Evolutionary conservation across 306 rosid species (phyloP), one percentile per base, ranked within the genome.

Genomic region (Vicia faba): DNA sequence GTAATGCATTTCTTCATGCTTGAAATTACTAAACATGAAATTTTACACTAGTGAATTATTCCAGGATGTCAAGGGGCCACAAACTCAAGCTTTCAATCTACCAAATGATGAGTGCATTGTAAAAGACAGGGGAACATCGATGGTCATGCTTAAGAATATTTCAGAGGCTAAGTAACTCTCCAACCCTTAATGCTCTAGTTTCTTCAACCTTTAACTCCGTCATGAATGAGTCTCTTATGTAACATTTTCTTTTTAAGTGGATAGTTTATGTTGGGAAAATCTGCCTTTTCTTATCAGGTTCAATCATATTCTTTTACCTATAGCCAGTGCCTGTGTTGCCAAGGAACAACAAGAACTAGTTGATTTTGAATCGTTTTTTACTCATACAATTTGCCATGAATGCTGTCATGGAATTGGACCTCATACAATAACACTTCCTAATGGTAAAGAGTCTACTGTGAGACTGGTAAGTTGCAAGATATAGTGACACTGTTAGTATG

Each of bases 381-480:
- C 98, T 65, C 96, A 88, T 75, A 86, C 96, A 61, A 85, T 89
- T 80, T 93, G 96, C 83, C 98, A 93, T 28, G 98, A 93, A 82
- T 93, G 98, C 84, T 89, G 97, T 87, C 98, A 93, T 64, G 98
- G 98, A 74, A 93, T 93, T 59, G 97, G 98, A 74, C 98, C 98
- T 66, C 97, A 89, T 85, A 75, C 83, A 67, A 93, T 93, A 71
- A 80, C 73, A 64, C 97, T 93, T 83, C 98, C 98, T 57, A 81
- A 80, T 83, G 98, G 98, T 66, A 80, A 78, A 66, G 67, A 77
- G 66, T 93, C 97, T 64, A 93, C 98, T 46, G 97, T 93, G 62
- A 82, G 98, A 90, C 72, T 87, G 97, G 98, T 89, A 7, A 84
- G 96, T 82, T 45, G 29, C 78, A 70, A 45, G 16, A 69, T 61